Conservation (phyloP, 1,284 basidiomycete species). For the Moniliophthora roreri region DNA sequence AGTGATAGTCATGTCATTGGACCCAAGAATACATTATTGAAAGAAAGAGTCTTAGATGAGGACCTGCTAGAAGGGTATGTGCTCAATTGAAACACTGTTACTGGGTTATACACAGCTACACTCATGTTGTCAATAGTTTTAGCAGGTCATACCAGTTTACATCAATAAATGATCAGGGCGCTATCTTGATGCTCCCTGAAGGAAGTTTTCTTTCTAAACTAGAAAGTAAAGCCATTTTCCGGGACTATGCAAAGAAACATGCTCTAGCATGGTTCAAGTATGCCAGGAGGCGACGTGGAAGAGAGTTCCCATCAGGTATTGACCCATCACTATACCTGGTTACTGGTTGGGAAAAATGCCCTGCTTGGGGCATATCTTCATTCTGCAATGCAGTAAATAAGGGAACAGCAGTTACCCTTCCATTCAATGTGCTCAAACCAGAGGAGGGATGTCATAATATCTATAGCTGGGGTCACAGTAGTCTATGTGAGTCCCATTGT, state of each 20-base stretch:
- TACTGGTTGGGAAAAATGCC: conserved; percentile 12
- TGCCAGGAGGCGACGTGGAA: conserved; percentile 5
- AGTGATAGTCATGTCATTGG: conserved; percentile 8
- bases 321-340: conserved; percentile 13
- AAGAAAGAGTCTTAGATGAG: neutral
- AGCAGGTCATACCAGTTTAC: conserved; percentile 4
- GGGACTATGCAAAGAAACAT: conserved; percentile 7
- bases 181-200: conserved; percentile 12
- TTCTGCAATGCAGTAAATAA: too few relatives aligned
- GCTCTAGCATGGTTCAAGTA: conserved; percentile 12
- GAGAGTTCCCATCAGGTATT: neutral
- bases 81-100: too few relatives aligned
- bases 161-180: conserved; percentile 6
- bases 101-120: too few relatives aligned
- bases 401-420: too few relatives aligned
- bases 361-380: conserved; percentile 11
- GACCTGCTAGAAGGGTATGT: neutral
- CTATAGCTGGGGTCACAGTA: too few relatives aligned
- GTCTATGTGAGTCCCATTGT: too few relatives aligned
- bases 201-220: conserved; percentile 6
- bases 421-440: too few relatives aligned
- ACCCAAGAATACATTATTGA: neutral
- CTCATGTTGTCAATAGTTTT: neutral
- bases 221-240: conserved; percentile 3
- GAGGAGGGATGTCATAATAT: too few relatives aligned